These are phyloP conservation scores for Hypoxylon sp. DNA, from an alignment of 2,329 filamentous ascomycete genomes.

Conservation along the genomic window DNA sequence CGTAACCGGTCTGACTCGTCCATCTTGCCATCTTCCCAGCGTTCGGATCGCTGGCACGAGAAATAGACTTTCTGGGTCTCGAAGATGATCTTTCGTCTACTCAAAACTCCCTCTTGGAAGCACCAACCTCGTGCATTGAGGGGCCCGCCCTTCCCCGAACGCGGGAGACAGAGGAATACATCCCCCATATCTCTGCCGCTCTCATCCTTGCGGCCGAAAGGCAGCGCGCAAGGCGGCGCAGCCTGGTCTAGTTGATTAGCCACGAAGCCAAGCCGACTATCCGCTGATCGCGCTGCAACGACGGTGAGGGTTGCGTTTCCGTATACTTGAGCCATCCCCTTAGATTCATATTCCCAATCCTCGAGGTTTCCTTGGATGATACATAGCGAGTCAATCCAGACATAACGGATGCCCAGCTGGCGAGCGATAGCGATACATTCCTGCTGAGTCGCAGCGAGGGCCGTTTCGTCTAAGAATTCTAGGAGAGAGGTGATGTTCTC, in stretches of 20 bases:
- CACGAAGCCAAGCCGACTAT: conserved; percentile 39
- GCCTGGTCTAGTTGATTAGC: conserved; percentile 22
- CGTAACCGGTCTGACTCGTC: conserved; percentile 23
- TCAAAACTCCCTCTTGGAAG: conserved; percentile 45
- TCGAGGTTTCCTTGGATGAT: conserved; percentile 39
- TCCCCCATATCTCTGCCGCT: conserved; percentile 17
- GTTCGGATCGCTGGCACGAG: conserved; percentile 33
- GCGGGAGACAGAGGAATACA: conserved; percentile 34
- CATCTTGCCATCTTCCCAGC: conserved; percentile 38
- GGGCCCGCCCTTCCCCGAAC: conserved; percentile 18
- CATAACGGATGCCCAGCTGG: conserved; percentile 39
- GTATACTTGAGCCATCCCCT: conserved; percentile 39
- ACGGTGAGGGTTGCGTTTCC: conserved; percentile 39
- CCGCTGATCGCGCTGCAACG: conserved; percentile 37
- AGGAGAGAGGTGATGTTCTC: conserved; percentile 33
- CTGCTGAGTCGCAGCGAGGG: conserved; percentile 36
- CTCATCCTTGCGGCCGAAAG: conserved; percentile 18
- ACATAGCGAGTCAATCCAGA: conserved; percentile 43
- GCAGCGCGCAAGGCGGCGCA: conserved; percentile 30
- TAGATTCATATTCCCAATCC: conserved; percentile 38
- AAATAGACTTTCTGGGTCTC: conserved; percentile 39
- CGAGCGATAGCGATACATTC: conserved; percentile 37
- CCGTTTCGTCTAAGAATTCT: conserved; percentile 35
- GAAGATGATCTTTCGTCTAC: conserved; percentile 40
- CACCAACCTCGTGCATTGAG: conserved; percentile 44